Evolutionary conservation across 192 early-diverging fungal species (phyloP), one percentile per base, ranked within the genome.

Genomic region (Coemansia sp.): DNA sequence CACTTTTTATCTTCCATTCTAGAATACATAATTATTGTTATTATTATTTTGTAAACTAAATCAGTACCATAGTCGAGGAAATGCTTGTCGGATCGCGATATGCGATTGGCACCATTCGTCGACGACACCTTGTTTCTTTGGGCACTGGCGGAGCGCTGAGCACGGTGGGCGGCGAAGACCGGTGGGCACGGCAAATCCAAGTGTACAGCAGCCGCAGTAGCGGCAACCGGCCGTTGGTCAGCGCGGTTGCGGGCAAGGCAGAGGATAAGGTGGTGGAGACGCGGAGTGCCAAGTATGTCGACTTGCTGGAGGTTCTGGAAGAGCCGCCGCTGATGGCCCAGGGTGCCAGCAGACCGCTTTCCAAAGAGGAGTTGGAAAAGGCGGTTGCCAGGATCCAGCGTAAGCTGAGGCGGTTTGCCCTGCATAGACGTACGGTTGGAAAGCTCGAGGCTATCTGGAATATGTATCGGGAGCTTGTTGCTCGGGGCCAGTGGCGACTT

Each of bases 361-460:
- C 46, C 5, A 48, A 22, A 5, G 16, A 18, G 6, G 64, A 70
- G 47, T 39, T 67, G 18, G 60, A 60, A 4, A 28, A 27, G 27
- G 74, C 74, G 20, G 48, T 64, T 6, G 10, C 13, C 35, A 52
- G 74, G 36, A 55, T 75, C 19, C 54, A 46, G 50, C 64, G 68
- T n/a, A 70, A 67, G 61, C 61, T 75, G 24, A 56, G 57, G 22
- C 60, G 74, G 20, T 69, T 64, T 23, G 18, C 55, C 20, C 57
- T 69, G 39, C 60, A 59, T 22, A 39, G 36, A 25, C 74, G 68
- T 13, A 70, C 74, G 36, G 27, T 22, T 1, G 49, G n/a, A 45
- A 66, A 64, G 34, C 74, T 75, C 7, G 74, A 67, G 34, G 64
- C 64, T 2, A 55, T 75, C 56, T 75, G 74, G 74, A 34, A 28